phyloP scores from a whole-genome alignment of 805 yeast species.

The Yarrowia deformans region DNA sequence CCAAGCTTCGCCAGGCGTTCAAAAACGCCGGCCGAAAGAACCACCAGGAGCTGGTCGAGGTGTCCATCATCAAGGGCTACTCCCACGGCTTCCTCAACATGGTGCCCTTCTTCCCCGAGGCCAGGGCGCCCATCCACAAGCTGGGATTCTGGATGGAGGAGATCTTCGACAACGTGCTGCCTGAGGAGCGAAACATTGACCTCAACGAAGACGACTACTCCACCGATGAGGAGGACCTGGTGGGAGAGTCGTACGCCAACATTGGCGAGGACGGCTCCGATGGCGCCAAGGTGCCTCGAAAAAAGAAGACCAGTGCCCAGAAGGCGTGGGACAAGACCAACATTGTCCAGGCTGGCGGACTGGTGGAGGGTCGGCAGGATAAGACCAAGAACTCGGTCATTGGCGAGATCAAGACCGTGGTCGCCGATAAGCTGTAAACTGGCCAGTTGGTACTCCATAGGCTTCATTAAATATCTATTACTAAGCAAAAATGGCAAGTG shows the following conservation, averaged over 20 bases:
- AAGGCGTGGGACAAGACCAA: conserved; percentile 33
- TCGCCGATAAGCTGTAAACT: background rate
- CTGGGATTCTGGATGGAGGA: conserved; percentile 46
- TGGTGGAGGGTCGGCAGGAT: conserved; percentile 13
- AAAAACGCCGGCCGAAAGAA: conserved; percentile 40
- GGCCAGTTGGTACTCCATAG: no score
- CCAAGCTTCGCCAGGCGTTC: conserved; percentile 47
- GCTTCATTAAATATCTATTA: conserved; percentile 10
- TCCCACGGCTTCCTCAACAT: conserved; percentile 48
- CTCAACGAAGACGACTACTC: conserved; percentile 33
- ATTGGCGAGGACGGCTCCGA: conserved; percentile 9
- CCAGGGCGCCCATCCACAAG: conserved; percentile 43
- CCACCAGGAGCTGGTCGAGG: conserved; percentile 45
- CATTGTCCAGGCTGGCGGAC: conserved; percentile 17
- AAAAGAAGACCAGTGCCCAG: conserved; percentile 28
- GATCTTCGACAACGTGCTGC: conserved; percentile 35
- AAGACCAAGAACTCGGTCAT: conserved; percentile 32
- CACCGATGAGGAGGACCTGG: conserved; percentile 36
- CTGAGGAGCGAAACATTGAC: conserved; percentile 35
- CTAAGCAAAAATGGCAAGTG: no score
- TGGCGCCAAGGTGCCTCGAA: background rate
- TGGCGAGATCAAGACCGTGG: conserved; percentile 4
- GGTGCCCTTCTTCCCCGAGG: conserved; percentile 46
- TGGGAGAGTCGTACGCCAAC: conserved; percentile 31
- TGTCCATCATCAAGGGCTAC: conserved; percentile 45